A percentile compares a stretch with the other conserved stretches of the same genome.
Conservation (phyloP, 371 early-diverging fungal genomes). For the Rhizopus arrhizus region DNA sequence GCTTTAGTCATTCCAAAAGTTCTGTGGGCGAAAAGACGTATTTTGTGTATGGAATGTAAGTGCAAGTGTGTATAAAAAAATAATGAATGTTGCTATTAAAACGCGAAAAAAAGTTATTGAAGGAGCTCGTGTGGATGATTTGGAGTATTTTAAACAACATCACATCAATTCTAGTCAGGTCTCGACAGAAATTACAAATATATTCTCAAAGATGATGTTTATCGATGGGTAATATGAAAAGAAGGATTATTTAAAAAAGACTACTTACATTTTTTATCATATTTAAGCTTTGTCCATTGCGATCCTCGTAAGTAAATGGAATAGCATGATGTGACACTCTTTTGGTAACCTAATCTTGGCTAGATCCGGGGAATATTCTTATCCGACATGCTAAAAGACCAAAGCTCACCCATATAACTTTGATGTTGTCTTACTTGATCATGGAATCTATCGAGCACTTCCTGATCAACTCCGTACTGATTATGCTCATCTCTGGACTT, state of each 20-base stretch:
- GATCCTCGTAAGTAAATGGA: conserved; percentile 63
- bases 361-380: conserved; percentile 74
- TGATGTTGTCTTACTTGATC: conserved; percentile 88
- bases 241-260: neutral
- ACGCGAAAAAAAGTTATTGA: conserved; percentile 46
- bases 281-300: conserved; percentile 69
- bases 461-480: conserved; percentile 73
- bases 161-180: conserved; percentile 74
- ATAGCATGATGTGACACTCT: neutral
- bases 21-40: conserved; percentile 62
- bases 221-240: conserved; percentile 62
- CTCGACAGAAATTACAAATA: conserved; percentile 69
- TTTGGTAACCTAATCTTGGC: neutral
- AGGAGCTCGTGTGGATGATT: conserved; percentile 80
- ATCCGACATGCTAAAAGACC: conserved; percentile 63
- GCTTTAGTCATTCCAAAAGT: conserved; percentile 69
- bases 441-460: conserved; percentile 89
- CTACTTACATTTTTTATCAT: neutral
- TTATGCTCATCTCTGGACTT: conserved; percentile 88
- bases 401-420: conserved; percentile 70
- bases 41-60: conserved; percentile 81
- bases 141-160: conserved; percentile 66
- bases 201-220: conserved; percentile 93
- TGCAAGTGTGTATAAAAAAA: neutral
- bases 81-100: neutral